Percentiles rank a stretch among this genome's conserved stretches.
phyloP scores from a whole-genome alignment of 1,284 basidiomycete species.

The Boletus austroedulis region DNA sequence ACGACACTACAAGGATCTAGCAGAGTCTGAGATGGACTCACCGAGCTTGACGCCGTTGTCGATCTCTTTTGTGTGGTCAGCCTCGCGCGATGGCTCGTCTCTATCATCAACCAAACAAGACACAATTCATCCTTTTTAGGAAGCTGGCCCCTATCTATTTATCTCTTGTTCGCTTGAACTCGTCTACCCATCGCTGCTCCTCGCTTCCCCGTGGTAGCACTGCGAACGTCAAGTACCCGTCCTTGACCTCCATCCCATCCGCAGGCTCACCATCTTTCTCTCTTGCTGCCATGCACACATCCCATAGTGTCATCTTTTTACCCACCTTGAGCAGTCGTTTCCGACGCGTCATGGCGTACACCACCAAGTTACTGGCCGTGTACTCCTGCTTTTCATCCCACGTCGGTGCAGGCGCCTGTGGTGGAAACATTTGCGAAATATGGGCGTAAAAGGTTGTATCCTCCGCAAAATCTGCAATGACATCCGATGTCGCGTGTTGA shows the following conservation, averaged over 20 bases:
- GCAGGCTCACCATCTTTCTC: conserved; percentile 55
- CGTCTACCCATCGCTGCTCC: conserved; percentile 86
- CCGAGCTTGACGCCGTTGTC: conserved; percentile 45
- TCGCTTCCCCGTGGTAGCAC: conserved; percentile 82
- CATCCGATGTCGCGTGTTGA: conserved; percentile 82
- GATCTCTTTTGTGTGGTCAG: conserved; percentile 31
- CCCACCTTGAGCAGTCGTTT: conserved; percentile 86
- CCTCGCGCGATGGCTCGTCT: conserved; percentile 8
- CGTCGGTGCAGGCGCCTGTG: conserved; percentile 54
- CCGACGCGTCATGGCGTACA: conserved; percentile 81
- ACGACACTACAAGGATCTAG: conserved; percentile 8
- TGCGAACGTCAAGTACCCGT: conserved; percentile 83
- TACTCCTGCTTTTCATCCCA: conserved; percentile 86
- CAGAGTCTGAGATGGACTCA: conserved; percentile 40
- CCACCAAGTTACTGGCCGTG: conserved; percentile 58
- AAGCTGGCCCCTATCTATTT: conserved; percentile 2
- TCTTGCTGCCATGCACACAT: conserved; percentile 67
- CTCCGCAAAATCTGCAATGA: conserved; percentile 85
- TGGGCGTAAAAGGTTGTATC: conserved; percentile 81
- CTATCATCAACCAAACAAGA: conserved; percentile 31
- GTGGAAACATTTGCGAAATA: conserved; percentile 81
- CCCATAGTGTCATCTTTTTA: conserved; percentile 79
- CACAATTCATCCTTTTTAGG: conserved; percentile 26
- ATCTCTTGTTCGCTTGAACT: conserved; percentile 66
- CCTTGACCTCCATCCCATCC: conserved; percentile 85